Percentiles rank a stretch among this genome's conserved stretches.
phyloP scores from a whole-genome alignment of 495 filamentous ascomycete genomes.

The Viridothelium virens region DNA sequence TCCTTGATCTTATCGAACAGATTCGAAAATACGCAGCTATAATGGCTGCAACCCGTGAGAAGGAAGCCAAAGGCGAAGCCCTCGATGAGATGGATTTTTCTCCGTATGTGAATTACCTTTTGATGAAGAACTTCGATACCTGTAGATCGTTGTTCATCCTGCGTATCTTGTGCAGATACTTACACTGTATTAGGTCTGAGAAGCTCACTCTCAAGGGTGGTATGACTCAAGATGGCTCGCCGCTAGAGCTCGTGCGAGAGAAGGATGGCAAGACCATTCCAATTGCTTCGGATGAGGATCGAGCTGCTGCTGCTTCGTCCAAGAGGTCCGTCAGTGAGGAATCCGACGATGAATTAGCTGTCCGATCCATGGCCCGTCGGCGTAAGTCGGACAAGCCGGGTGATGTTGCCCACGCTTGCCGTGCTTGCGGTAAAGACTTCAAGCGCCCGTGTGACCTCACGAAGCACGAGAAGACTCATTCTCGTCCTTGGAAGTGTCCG shows the following conservation, averaged over 20 bases:
- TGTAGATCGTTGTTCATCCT: conserved; percentile 3
- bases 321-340: conserved; percentile 27
- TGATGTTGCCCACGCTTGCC: conserved; percentile 34
- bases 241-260: conserved; percentile 68
- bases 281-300: conserved; percentile 39
- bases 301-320: conserved; percentile 18
- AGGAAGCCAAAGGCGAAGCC: conserved; percentile 32
- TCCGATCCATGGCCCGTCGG: conserved; percentile 81
- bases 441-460: conserved; percentile 85
- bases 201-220: conserved; percentile 68
- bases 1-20: conserved; percentile 86
- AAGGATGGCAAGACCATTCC: conserved; percentile 66
- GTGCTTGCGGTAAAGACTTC: conserved; percentile 75
- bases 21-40: conserved; percentile 39
- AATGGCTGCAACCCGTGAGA: conserved; percentile 47
- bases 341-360: conserved; percentile 64
- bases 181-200: conserved; percentile 49
- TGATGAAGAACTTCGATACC: not conserved
- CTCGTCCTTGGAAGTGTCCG: conserved; percentile 88
- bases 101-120: conserved; percentile 31
- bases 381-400: conserved; percentile 61
- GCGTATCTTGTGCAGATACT: conserved; percentile 27
- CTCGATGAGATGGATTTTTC: conserved; percentile 38
- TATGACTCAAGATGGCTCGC: conserved; percentile 64
- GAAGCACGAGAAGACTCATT: conserved; percentile 97